Evolutionary conservation across 164 flowering plant species (phyloP).

Genomic region (Paratinospora sagittata): DNA sequence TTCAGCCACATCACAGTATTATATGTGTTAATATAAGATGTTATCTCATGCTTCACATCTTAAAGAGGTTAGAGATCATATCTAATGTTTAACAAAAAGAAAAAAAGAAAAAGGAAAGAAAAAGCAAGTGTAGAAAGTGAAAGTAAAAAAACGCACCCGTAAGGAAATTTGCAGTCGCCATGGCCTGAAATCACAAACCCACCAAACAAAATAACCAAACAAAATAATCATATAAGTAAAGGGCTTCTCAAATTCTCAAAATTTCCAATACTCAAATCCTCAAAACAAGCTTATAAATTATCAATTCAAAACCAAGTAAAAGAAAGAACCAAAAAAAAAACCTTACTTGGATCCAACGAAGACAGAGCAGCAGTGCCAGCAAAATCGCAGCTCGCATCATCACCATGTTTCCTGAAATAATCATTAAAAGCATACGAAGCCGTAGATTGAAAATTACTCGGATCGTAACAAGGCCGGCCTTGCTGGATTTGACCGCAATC

Average conservation of each 20-base stretch:
- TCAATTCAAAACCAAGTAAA: too few relatives aligned
- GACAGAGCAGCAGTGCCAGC: constrained; percentile 58
- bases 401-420: constrained; percentile 45
- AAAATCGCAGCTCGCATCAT: constrained; percentile 57
- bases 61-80: too few relatives aligned
- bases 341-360: constrained; percentile 68
- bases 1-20: too few relatives aligned
- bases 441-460: constrained; percentile 37
- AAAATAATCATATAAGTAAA: background rate
- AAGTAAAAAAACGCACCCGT: constrained; percentile 55
- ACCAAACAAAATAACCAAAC: too few relatives aligned
- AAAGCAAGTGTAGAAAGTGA: too few relatives aligned
- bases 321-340: background rate
- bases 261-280: background rate
- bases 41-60: too few relatives aligned
- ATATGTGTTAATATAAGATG: too few relatives aligned
- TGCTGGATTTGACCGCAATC: constrained; percentile 61
- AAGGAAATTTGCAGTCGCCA: constrained; percentile 60
- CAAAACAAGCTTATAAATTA: background rate
- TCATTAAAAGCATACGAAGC: constrained; percentile 85
- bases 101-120: too few relatives aligned
- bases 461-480: constrained; percentile 58
- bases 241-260: background rate
- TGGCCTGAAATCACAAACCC: constrained; percentile 40
- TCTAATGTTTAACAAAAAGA: too few relatives aligned